Evolutionary conservation across 192 early-diverging fungal genomes (phyloP).

Genomic region (Entomortierella chlamydospora): DNA sequence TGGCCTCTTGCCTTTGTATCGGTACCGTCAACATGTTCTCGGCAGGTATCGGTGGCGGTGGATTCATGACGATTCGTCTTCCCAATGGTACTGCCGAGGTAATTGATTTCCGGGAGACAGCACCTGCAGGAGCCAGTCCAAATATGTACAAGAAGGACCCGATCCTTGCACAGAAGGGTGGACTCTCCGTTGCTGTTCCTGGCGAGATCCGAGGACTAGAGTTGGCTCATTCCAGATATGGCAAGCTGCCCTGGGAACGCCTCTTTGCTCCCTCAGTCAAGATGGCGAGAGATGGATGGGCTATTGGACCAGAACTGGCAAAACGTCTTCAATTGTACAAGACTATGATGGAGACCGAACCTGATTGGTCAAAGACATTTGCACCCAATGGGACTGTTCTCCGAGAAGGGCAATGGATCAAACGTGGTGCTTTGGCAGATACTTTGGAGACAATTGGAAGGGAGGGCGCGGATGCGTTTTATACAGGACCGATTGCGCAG

Average conservation of each 20-base stretch:
- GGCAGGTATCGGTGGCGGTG: constrained; percentile 94
- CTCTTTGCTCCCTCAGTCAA: constrained; percentile 83
- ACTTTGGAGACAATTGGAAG: constrained; percentile 73
- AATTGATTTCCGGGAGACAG: constrained; percentile 92
- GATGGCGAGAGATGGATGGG: constrained; percentile 82
- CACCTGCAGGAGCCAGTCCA: constrained; percentile 74
- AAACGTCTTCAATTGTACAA: constrained; percentile 41
- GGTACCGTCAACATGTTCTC: constrained; percentile 91
- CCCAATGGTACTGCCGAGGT: constrained; percentile 69
- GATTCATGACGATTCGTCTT: constrained; percentile 88
- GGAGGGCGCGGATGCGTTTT: constrained; percentile 69
- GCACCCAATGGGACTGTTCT: constrained; percentile 78
- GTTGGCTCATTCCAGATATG: constrained; percentile 79
- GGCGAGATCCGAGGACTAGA: constrained; percentile 93
- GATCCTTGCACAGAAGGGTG: constrained; percentile 74
- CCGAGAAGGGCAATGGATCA: constrained; percentile 73
- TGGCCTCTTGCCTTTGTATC: constrained; percentile 88
- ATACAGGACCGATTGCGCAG: constrained; percentile 73
- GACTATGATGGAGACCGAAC: constrained; percentile 20
- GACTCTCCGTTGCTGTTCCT: constrained; percentile 81
- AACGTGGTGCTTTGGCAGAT: constrained; percentile 66
- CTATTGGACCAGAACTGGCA: constrained; percentile 61
- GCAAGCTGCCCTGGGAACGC: constrained; percentile 84
- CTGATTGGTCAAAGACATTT: constrained; percentile 68
- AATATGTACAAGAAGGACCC: constrained; percentile 89